Evolutionary conservation across 2,329 filamentous ascomycete species (phyloP), one percentile per base, ranked within the genome.

Genomic region (Bipolaris gigantea): DNA sequence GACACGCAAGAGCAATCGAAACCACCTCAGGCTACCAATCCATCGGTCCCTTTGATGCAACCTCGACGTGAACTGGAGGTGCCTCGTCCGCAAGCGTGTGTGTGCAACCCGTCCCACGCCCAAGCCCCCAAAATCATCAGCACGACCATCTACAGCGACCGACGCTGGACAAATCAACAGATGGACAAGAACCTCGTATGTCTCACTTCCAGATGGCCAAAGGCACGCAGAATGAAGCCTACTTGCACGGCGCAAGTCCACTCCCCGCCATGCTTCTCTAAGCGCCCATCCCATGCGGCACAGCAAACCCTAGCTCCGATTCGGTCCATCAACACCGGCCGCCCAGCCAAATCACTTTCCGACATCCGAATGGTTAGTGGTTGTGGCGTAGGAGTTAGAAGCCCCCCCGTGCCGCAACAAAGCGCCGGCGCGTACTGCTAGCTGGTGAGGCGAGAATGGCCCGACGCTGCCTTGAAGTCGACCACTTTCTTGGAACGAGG

Each of bases 401-500:
- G 34, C 15, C 40, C 15, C 40, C 30, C 41, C 27, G 51, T 30
- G 51, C 46, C 51, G 47, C 51, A 40, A 48, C 46, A 54, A 54
- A 44, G 51, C 51, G 51, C 46, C 51, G 51, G 51, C 51, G 53
- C 53, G 48, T 52, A n/a, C n/a, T n/a, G n/a, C n/a, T n/a, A 43
- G 34, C 27, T 44, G 21, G 23, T 36, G 40, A 56, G 53, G 40
- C 40, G 40, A 56, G 35, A 52, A 52, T 46, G 51, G 23, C 21
- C 21, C 27, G 25, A 44, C 21, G 41, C 32, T 59, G 53, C 53
- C 56, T 56, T 58, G 42, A 32, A 46, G 41, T 44, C 49, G 42
- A 56, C 43, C 43, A 35, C 25, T 33, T 7, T 50, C 39, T 41
- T 49, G 50, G 30, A 41, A 21, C 18, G 47, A 56, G 56, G 56